Evolutionary conservation across 1,284 basidiomycete genomes (phyloP).

Genomic region (Cryptococcus floricola): DNA sequence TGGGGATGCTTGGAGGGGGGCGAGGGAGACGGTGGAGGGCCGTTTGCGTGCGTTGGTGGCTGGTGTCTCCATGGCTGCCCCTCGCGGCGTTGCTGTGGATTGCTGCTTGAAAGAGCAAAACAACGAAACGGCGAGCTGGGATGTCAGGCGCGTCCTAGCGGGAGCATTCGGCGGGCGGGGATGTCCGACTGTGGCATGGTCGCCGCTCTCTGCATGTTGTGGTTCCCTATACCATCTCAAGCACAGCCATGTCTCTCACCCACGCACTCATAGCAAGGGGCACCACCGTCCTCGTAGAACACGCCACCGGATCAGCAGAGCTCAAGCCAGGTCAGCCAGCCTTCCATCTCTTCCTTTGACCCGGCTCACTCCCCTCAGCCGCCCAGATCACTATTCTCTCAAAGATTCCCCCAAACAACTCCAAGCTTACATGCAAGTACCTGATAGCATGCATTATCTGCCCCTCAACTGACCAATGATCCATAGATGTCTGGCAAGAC

Average conservation of each 20-base stretch:
- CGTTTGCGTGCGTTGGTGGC: slow-evolving; percentile 20
- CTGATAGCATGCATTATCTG: background rate
- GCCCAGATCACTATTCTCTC: slow-evolving; percentile 88
- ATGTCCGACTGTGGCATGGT: background rate
- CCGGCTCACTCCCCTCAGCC: slow-evolving; percentile 30
- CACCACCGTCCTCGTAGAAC: slow-evolving; percentile 73
- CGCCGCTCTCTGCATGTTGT: background rate
- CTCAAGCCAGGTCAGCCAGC: slow-evolving; percentile 70
- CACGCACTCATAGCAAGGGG: slow-evolving; percentile 84
- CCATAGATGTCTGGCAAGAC: slow-evolving; percentile 79
- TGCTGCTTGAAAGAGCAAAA: background rate
- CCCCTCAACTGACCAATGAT: background rate
- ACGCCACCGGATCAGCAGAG: slow-evolving; percentile 69
- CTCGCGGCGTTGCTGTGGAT: background rate
- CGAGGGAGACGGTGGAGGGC: slow-evolving; percentile 2
- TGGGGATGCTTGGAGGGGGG: slow-evolving; percentile 4
- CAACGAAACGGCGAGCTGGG: background rate
- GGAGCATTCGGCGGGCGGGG: background rate
- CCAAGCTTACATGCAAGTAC: slow-evolving; percentile 73
- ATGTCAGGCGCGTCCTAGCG: slow-evolving; percentile 8
- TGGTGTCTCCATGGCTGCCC: slow-evolving; percentile 14
- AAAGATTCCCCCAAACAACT: slow-evolving; percentile 91
- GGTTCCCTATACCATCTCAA: background rate
- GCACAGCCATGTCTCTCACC: slow-evolving; percentile 54
- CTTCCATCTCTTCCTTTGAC: background rate